These are phyloP conservation scores for Solanum lycopersicoides DNA, from an alignment of 257 asterid genomes.

Conservation along the genomic window DNA sequence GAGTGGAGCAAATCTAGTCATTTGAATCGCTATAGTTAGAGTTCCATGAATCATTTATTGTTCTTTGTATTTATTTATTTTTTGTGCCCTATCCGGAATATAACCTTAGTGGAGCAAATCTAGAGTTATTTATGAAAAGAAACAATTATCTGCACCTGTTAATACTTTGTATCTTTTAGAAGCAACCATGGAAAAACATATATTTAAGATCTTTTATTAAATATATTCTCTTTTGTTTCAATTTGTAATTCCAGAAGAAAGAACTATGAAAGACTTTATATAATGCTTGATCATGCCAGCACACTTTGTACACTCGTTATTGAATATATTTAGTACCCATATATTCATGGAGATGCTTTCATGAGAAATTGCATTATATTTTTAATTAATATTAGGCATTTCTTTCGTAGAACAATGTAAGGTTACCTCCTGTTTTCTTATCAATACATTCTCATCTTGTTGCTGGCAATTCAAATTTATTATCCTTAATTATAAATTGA, in stretches of 20 bases:
- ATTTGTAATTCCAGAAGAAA: neutral
- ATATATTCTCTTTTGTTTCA: neutral
- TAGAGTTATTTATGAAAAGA: neutral
- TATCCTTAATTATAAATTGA: too few relatives aligned
- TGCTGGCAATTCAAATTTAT: too few relatives aligned
- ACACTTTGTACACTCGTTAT: neutral
- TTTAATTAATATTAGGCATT: neutral
- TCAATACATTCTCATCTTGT: too few relatives aligned
- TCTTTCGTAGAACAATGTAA: too few relatives aligned
- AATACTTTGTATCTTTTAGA: neutral
- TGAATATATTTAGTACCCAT: neutral
- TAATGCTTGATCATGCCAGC: neutral
- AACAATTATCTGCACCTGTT: neutral
- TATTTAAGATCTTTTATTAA: neutral
- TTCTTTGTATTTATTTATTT: neutral
- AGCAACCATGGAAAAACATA: neutral
- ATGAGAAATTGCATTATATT: neutral
- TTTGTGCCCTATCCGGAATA: neutral
- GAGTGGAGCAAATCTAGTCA: neutral
- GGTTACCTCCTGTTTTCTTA: too few relatives aligned
- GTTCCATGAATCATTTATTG: neutral
- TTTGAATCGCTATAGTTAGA: neutral
- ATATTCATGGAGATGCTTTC: too few relatives aligned
- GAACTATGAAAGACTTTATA: neutral
- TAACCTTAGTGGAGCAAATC: neutral